Evolutionary conservation across 805 yeast species (phyloP).

Genomic region (Saccharomycopsis lassenensis): DNA sequence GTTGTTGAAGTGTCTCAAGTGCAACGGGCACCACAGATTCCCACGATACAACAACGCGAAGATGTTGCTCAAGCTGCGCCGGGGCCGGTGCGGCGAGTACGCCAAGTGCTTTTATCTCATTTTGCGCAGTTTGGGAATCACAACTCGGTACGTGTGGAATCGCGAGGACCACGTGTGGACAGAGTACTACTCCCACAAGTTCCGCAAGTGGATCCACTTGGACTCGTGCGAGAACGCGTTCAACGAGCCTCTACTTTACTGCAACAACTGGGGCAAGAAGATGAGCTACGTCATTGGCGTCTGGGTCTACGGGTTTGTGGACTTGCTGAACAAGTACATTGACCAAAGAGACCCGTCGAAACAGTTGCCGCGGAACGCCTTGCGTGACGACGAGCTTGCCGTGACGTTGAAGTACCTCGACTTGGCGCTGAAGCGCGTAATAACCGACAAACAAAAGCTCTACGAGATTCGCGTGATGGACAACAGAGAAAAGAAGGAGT

Average conservation of each 20-base stretch:
- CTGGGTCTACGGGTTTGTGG: slow-evolving; percentile 48
- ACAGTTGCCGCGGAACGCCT: slow-evolving; percentile 36
- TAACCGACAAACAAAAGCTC: slow-evolving; percentile 27
- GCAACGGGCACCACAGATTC: slow-evolving; percentile 42
- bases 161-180: slow-evolving; percentile 96
- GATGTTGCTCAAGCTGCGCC: slow-evolving; percentile 46
- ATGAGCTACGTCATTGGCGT: slow-evolving; percentile 84
- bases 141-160: slow-evolving; percentile 68
- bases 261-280: slow-evolving; percentile 83
- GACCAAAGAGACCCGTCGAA: slow-evolving; percentile 23
- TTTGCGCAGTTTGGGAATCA: slow-evolving; percentile 53
- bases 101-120: slow-evolving; percentile 71
- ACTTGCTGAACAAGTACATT: slow-evolving; percentile 63
- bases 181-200: slow-evolving; percentile 58
- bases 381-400: slow-evolving; percentile 31
- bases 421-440: slow-evolving; percentile 23
- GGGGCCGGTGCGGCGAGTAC: slow-evolving; percentile 95
- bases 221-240: slow-evolving; percentile 83
- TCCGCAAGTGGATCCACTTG: slow-evolving; percentile 72
- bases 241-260: slow-evolving; percentile 71
- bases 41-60: slow-evolving; percentile 68
- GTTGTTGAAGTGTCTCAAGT: slow-evolving; percentile 46
- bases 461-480: slow-evolving; percentile 29
- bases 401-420: slow-evolving; percentile 28
- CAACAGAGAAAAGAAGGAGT: slow-evolving; percentile 27